These are phyloP conservation scores for Gonium pectorale DNA, from an alignment of 139 green algal species.

Conservation along the genomic window DNA sequence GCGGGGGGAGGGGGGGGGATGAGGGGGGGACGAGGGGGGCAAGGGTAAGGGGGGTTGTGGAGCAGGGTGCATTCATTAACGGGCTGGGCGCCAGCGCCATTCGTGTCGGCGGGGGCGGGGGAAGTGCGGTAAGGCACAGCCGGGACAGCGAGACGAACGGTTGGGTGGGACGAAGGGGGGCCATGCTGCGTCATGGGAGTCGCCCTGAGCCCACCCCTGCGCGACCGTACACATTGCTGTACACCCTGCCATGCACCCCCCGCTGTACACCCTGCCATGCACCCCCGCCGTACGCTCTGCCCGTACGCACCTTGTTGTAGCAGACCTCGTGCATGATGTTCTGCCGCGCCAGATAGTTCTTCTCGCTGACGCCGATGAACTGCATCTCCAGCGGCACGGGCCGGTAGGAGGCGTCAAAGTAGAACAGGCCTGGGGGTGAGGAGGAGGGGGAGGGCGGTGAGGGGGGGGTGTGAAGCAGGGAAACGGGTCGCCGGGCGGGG, in stretches of 20 bases:
- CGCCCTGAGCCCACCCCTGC: too few relatives aligned
- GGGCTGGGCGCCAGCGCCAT: too few relatives aligned
- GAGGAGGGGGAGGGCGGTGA: not conserved
- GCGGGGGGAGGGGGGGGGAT: not conserved
- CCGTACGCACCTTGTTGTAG: slow-evolving; percentile 48
- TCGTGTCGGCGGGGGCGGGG: too few relatives aligned
- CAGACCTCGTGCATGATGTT: slow-evolving; percentile 91
- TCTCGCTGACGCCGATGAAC: slow-evolving; percentile 94
- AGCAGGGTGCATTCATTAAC: slow-evolving; percentile 5
- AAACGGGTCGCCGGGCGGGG: too few relatives aligned
- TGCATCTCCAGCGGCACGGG: slow-evolving; percentile 94
- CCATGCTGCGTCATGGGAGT: too few relatives aligned
- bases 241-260: not conserved
- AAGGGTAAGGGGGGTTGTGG: not conserved
- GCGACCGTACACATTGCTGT: too few relatives aligned
- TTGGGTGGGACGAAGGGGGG: too few relatives aligned
- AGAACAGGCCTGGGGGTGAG: slow-evolving; percentile 85
- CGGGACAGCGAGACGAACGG: too few relatives aligned
- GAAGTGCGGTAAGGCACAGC: too few relatives aligned
- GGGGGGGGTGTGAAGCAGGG: not conserved
- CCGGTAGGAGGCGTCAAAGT: slow-evolving; percentile 96
- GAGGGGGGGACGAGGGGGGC: not conserved
- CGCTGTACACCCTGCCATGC: not conserved
- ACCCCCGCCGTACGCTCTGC: not conserved
- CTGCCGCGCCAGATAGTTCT: slow-evolving; percentile 80